Conservation (phyloP, 2,329 filamentous ascomycete species). For the Helicocarpus griseus region DNA sequence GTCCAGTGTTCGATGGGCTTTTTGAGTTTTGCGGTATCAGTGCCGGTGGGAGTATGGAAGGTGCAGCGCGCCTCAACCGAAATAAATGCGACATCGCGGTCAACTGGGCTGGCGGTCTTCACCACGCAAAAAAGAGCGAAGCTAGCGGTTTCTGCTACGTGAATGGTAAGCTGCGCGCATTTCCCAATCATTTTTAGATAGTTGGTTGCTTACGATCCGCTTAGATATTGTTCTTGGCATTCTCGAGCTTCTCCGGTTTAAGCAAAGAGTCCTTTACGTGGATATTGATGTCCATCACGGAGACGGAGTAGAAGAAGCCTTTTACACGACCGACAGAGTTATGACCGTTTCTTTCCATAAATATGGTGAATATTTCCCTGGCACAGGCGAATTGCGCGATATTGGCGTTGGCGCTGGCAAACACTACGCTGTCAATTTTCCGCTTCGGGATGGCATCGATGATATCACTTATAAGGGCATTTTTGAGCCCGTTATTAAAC, state of each 20-base stretch:
- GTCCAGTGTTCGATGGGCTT: slow-evolving; percentile 59
- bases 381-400: slow-evolving; percentile 58
- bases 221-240: slow-evolving; percentile 58
- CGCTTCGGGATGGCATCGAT: slow-evolving; percentile 59
- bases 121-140: slow-evolving; percentile 92
- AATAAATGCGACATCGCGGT: slow-evolving; percentile 58
- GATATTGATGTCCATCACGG: slow-evolving; percentile 61
- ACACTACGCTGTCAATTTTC: slow-evolving; percentile 61
- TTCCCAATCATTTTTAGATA: neutral
- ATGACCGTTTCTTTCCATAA: slow-evolving; percentile 67
- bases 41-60: slow-evolving; percentile 61
- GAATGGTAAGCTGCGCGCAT: slow-evolving; percentile 48
- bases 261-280: slow-evolving; percentile 56
- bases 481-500: slow-evolving; percentile 58
- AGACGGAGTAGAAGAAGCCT: slow-evolving; percentile 61
- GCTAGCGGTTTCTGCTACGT: slow-evolving; percentile 98
- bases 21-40: slow-evolving; percentile 64
- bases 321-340: slow-evolving; percentile 61
- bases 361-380: slow-evolving; percentile 63
- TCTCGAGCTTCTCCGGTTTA: slow-evolving; percentile 54
- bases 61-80: slow-evolving; percentile 56
- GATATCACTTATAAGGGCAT: slow-evolving; percentile 58
- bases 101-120: slow-evolving; percentile 92
- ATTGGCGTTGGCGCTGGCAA: slow-evolving; percentile 59
- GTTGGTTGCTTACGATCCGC: slow-evolving; percentile 1